Conservation (phyloP, 1,284 basidiomycete species). For the Tilletia walkeri region DNA sequence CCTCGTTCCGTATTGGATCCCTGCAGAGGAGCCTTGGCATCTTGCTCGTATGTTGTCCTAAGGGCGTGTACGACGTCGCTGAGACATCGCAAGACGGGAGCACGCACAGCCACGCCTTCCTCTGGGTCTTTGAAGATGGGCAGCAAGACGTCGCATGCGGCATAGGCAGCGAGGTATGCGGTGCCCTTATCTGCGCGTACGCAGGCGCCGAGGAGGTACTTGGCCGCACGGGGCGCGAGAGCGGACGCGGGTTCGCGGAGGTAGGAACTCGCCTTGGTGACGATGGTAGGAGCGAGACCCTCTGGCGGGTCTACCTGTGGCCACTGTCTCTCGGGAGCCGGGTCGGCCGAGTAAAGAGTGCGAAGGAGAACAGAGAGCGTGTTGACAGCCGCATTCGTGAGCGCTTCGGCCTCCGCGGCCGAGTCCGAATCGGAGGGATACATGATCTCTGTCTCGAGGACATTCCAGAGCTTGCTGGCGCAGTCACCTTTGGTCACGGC, state of each 20-base stretch:
- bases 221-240: conserved; percentile 40
- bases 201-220: conserved; percentile 32
- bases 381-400: conserved; percentile 13
- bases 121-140: conserved; percentile 73
- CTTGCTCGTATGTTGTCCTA: conserved; percentile 21
- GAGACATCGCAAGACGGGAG: conserved; percentile 38
- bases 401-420: background rate
- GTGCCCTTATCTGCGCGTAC: conserved; percentile 39
- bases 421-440: conserved; percentile 49
- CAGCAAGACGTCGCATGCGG: conserved; percentile 56
- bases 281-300: conserved; percentile 44
- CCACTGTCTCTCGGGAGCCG: conserved; percentile 17
- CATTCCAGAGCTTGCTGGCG: conserved; percentile 38
- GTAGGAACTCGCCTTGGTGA: conserved; percentile 40
- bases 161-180: conserved; percentile 31
- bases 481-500: conserved; percentile 32
- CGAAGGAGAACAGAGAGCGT: conserved; percentile 41
- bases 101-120: conserved; percentile 72
- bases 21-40: conserved; percentile 6
- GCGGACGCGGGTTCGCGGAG: conserved; percentile 46
- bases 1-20: background rate
- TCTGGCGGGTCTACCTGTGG: conserved; percentile 34
- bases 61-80: conserved; percentile 30
- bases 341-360: conserved; percentile 34
- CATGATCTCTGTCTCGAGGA: conserved; percentile 51